Conservation (phyloP, 2,329 filamentous ascomycete genomes). For the Metarhizium sp. region DNA sequence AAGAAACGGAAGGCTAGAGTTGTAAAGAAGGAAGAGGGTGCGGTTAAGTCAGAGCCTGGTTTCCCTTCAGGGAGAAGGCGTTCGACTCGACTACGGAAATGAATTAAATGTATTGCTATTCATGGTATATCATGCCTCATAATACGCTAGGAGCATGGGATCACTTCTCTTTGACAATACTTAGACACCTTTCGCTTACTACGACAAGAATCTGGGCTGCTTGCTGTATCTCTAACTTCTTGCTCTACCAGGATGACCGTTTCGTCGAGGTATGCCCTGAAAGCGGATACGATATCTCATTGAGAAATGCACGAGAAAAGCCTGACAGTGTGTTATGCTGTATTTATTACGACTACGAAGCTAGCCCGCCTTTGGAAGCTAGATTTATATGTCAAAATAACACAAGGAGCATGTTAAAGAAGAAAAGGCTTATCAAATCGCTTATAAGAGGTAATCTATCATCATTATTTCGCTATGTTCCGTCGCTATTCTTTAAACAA, state of each 20-base stretch:
- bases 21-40: conserved; percentile 15
- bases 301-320: too few relatives aligned
- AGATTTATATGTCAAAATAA: too few relatives aligned
- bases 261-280: background rate
- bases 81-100: background rate
- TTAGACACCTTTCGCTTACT: background rate
- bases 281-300: too few relatives aligned
- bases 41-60: conserved; percentile 4
- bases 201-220: background rate
- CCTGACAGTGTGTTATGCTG: too few relatives aligned
- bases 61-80: conserved; percentile 11
- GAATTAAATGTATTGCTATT: background rate
- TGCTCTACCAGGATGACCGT: background rate
- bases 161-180: background rate
- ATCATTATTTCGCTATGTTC: background rate
- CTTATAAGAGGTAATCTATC: background rate
- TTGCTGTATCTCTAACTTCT: background rate
- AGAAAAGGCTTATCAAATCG: background rate
- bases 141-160: background rate
- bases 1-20: conserved; percentile 17
- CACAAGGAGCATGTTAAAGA: too few relatives aligned
- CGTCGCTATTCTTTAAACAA: background rate
- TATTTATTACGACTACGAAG: too few relatives aligned
- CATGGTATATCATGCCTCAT: background rate
- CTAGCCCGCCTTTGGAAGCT: too few relatives aligned